Evolutionary conservation across 768 basidiomycete genomes (phyloP), one percentile per base, ranked within the genome.

Genomic region (Suillus placidus): DNA sequence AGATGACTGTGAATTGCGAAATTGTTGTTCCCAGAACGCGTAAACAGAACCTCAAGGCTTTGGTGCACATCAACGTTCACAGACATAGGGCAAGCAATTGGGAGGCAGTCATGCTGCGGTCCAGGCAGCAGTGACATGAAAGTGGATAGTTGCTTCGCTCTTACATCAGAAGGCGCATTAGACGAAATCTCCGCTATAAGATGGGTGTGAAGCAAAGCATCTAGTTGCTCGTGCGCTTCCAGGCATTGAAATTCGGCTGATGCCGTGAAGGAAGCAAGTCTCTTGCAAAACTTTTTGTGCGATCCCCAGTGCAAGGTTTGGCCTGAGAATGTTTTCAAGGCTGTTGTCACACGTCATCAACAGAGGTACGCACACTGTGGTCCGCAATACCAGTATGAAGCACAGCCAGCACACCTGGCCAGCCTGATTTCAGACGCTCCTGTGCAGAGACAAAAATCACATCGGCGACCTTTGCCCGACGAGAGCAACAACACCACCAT

Each of bases 1-100:
- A 93, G 78, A 79, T 92, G 90, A 3, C 88, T 89, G 70, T 92
- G 89, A 30, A 94, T 78, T 12, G 87, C 82, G 74, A 93, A 94
- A 70, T 94, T 93, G 75, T 94, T 94, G 79, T 92, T 94, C 49
- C 86, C 86, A 68, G 91, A 93, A 54, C 90, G 86, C 6, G 80
- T 70, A 71, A 86, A 88, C 1, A 91, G 62, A 0, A 75, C 75
- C 4, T 71, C 60, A 4, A 66, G 55, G 4, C 61, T 26, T 7
- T 69, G 61, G 37, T 76, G 63, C 2, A 80, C 71, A 5, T 72
- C 70, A 8, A 71, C 71, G 14, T 73, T 63, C 8, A 80, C 67
- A 37, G 54, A 71, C 60, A 70, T 60, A 12, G 80, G 76, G 67
- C 78, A 83, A 16, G 78, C 69, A 47, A 80, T 77, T 37, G 70